Evolutionary conservation across 179 eudicot genomes (phyloP).

Genomic region (Carnegiea gigantea): DNA sequence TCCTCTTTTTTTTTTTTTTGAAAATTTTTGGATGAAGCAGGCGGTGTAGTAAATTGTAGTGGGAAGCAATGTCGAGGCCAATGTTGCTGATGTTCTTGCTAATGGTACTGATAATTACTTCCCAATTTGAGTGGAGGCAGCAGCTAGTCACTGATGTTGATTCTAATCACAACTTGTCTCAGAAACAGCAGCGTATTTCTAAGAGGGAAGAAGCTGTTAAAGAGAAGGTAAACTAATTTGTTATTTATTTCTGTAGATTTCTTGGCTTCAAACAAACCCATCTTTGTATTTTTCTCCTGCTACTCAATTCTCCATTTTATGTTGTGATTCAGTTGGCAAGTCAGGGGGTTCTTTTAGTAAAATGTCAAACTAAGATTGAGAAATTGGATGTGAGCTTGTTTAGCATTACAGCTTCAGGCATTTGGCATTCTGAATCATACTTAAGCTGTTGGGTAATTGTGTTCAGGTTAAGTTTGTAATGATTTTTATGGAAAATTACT

Average conservation of each 20-base stretch:
- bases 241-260: not conserved
- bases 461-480: not conserved
- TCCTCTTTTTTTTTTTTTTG: not conserved
- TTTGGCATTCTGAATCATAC: not conserved
- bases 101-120: constrained; percentile 41
- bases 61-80: constrained; percentile 36
- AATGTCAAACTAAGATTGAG: not conserved
- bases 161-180: constrained; percentile 28
- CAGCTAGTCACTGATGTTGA: constrained; percentile 38
- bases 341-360: not conserved
- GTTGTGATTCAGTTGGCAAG: too few relatives aligned
- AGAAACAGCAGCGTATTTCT: constrained; percentile 32
- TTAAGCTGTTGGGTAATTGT: not conserved
- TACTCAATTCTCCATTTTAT: too few relatives aligned
- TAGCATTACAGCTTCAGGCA: not conserved
- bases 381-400: not conserved
- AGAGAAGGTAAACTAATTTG: constrained; percentile 37
- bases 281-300: too few relatives aligned
- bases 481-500: not conserved
- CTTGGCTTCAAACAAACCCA: too few relatives aligned
- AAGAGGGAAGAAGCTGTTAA: constrained; percentile 44
- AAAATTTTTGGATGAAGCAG: constrained; percentile 10
- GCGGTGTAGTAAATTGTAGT: not conserved
- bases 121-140: constrained; percentile 49
- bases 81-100: constrained; percentile 41